These are phyloP conservation scores for Typha latifolia DNA, from an alignment of 176 grass and related monocot species.

Conservation along the genomic window DNA sequence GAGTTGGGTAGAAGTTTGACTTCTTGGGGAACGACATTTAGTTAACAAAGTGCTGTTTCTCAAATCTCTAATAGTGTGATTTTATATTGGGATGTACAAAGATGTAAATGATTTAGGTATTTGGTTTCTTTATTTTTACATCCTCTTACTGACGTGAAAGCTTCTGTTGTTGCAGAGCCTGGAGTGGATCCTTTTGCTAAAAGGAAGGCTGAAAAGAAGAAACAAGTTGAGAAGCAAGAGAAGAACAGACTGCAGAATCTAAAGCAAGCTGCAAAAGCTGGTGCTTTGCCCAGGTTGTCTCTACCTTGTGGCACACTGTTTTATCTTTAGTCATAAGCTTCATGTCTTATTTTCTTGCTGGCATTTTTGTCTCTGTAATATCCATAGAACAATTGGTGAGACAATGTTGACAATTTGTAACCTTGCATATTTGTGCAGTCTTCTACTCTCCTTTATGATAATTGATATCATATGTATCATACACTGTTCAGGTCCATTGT, in stretches of 20 bases:
- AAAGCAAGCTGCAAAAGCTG: conserved; percentile 76
- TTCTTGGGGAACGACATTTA: too few relatives aligned
- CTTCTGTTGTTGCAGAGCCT: conserved; percentile 32
- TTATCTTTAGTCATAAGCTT: neutral
- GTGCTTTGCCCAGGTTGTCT: conserved; percentile 71
- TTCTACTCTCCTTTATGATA: too few relatives aligned
- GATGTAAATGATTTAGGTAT: neutral
- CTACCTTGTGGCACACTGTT: conserved; percentile 4
- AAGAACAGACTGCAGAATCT: conserved; percentile 78
- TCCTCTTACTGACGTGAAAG: neutral
- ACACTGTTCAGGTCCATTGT: neutral
- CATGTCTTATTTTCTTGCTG: too few relatives aligned
- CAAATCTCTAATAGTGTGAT: neutral
- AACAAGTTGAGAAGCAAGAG: conserved; percentile 78
- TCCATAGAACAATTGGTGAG: too few relatives aligned
- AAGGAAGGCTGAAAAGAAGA: conserved; percentile 80
- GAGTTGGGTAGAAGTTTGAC: too few relatives aligned
- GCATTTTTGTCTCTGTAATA: too few relatives aligned
- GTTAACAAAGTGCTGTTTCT: too few relatives aligned
- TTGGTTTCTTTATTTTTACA: neutral
- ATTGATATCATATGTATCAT: too few relatives aligned
- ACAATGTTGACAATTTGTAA: too few relatives aligned
- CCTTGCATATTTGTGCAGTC: too few relatives aligned
- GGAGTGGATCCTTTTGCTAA: conserved; percentile 83
- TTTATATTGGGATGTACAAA: neutral